Conservation (phyloP, 2,329 filamentous ascomycete genomes). For the Stachybotrys elegans region DNA sequence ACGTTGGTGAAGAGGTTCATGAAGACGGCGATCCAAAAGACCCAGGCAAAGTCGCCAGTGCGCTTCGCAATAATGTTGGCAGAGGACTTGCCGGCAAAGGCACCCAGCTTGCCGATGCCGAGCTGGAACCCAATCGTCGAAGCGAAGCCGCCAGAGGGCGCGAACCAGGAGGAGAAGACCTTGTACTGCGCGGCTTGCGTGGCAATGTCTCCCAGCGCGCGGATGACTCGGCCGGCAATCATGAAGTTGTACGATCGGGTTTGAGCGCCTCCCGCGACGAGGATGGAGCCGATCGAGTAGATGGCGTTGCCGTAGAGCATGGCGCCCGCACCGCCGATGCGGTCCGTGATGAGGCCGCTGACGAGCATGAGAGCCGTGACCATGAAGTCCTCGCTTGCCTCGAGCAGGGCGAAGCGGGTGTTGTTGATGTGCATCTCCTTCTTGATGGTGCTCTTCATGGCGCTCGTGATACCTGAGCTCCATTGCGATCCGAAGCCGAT, state of each 20-base stretch:
- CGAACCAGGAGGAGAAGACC: conserved; percentile 57
- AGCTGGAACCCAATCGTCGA: conserved; percentile 54
- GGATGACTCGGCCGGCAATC: conserved; percentile 48
- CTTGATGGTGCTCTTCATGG: conserved; percentile 55
- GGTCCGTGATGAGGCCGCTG: conserved; percentile 49
- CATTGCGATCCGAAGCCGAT: conserved; percentile 54
- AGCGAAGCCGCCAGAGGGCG: conserved; percentile 53
- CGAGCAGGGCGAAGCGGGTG: conserved; percentile 49
- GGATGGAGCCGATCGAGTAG: conserved; percentile 49
- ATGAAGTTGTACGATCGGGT: conserved; percentile 54
- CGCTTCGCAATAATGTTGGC: conserved; percentile 53
- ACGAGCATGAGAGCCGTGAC: conserved; percentile 46
- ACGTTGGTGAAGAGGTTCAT: conserved; percentile 59
- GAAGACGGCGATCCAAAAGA: conserved; percentile 53
- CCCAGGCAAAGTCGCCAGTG: conserved; percentile 53
- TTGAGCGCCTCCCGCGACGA: conserved; percentile 49
- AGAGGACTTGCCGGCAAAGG: conserved; percentile 52
- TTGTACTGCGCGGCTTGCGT: conserved; percentile 59
- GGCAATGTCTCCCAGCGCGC: conserved; percentile 53
- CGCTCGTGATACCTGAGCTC: conserved; percentile 50
- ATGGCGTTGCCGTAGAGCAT: conserved; percentile 40
- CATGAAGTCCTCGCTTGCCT: conserved; percentile 57
- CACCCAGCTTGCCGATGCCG: conserved; percentile 52
- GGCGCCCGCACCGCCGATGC: conserved; percentile 46
- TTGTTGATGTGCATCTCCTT: conserved; percentile 55